Base-by-base conservation (phyloP, 2,329 filamentous ascomycete species). In the Colletotrichum tofieldiae region DNA sequence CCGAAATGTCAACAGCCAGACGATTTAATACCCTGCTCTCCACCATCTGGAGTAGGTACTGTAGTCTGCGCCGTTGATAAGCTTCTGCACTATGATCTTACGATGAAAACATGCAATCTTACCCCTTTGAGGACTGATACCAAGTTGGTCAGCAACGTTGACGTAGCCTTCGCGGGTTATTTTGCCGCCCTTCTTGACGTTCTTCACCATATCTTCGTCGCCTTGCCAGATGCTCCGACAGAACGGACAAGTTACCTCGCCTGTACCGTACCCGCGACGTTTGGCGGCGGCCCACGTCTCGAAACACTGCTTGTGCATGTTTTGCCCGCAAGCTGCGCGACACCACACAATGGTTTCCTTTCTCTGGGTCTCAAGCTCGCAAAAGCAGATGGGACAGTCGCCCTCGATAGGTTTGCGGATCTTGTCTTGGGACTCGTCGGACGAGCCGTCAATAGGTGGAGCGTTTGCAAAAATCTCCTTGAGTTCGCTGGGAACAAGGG, bases 81-180 rank as follows among this genome's bases (percentile, higher is more conserved):
- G 56, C 29, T 5, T 9, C 3, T 2, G 11, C 11, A 41, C 8
- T 7, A 11, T 5, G 1, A 9, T 35, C 29, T 47, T 6, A 47
- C 43, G 7, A 3, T 23, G 2, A 4, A 49, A 52, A 41, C 43
- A 70, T 67, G 26, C 26, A 29, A 32, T 77, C 82, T 43, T 79
- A 88, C 88, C 89, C 82, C 90, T 81, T n/a, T 78, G 71, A 0
- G 79, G 79, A 72, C 86, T 88, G 73, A 92, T 84, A 2, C 90
- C 90, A n/a, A 92, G 81, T 77, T 91, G 87, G 26, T 84, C 80
- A 1, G 88, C 90, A 3, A 92, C 86, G 77, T 92, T 92, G 58
- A 91, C 81, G 75, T 92, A 92, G 0, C 90, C 90, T 45, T 91
- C 89, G 0, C 77, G 77, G 32, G 82, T 84, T 0, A 81, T 73